phyloP scores from a whole-genome alignment of 108 stramenopile species.

The Hondaea fermentalgiana region DNA sequence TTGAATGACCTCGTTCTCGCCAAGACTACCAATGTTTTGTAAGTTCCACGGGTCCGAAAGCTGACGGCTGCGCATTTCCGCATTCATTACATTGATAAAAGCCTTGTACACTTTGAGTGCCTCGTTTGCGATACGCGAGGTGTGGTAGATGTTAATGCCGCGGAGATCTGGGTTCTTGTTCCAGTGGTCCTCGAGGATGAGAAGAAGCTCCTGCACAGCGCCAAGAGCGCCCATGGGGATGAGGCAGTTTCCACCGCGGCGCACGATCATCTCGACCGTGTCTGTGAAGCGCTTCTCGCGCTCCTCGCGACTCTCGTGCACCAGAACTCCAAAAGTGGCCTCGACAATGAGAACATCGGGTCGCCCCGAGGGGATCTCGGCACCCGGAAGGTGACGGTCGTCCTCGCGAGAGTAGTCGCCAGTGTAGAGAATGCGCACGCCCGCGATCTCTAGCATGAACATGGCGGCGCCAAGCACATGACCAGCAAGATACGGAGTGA shows the following conservation, averaged over 20 bases:
- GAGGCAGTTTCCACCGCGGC: conserved; percentile 81
- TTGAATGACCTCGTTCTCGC: conserved; percentile 71
- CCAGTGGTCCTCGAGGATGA: conserved; percentile 98
- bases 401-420: conserved; percentile 96
- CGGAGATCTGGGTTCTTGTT: conserved; percentile 85
- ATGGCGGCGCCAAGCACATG: conserved; percentile 98
- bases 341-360: conserved; percentile 95
- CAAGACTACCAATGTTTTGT: conserved; percentile 70
- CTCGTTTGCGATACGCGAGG: conserved; percentile 76
- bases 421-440: conserved; percentile 84
- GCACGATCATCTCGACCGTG: conserved; percentile 71
- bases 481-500: conserved; percentile 91
- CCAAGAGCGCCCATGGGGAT: conserved; percentile 97
- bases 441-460: conserved; percentile 89
- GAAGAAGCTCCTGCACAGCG: conserved; percentile 84
- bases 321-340: conserved; percentile 88
- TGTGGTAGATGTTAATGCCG: conserved; percentile 84
- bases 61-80: conserved; percentile 74
- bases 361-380: conserved; percentile 65
- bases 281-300: conserved; percentile 85
- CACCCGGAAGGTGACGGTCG: conserved; percentile 92
- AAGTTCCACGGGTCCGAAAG: conserved; percentile 78
- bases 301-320: conserved; percentile 76
- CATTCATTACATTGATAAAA: conserved; percentile 92
- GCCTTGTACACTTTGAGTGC: conserved; percentile 94